These are phyloP conservation scores for Cladosporium velox DNA, from an alignment of 2,329 filamentous ascomycete genomes.

Conservation along the genomic window DNA sequence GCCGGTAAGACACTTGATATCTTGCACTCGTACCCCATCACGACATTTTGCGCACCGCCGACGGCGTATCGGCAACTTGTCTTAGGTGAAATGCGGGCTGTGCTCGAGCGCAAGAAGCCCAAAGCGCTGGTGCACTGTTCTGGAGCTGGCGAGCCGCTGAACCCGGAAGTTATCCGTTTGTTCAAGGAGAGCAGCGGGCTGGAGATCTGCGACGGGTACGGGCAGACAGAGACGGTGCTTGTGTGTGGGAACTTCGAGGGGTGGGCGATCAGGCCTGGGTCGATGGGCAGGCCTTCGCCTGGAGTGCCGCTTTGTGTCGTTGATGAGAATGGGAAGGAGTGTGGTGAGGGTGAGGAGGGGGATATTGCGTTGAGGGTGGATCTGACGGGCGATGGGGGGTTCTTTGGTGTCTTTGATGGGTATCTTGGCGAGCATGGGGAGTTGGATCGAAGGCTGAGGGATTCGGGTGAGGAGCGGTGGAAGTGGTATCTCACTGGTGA, in stretches of 20 bases:
- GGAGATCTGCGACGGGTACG: slow-evolving; percentile 45
- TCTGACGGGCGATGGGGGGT: slow-evolving; percentile 25
- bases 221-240: slow-evolving; percentile 45
- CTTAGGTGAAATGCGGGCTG: slow-evolving; percentile 35
- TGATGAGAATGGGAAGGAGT: slow-evolving; percentile 36
- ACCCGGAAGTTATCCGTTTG: slow-evolving; percentile 42
- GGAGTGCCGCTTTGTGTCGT: slow-evolving; percentile 42
- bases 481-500: slow-evolving; percentile 44
- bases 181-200: slow-evolving; percentile 41
- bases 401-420: slow-evolving; percentile 35
- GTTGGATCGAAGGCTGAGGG: slow-evolving; percentile 27
- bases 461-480: slow-evolving; percentile 5
- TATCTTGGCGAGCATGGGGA: slow-evolving; percentile 32
- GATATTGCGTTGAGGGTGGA: slow-evolving; percentile 40
- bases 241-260: slow-evolving; percentile 44
- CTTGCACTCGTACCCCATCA: slow-evolving; percentile 43
- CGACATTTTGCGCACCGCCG: slow-evolving; percentile 45
- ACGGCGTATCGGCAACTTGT: slow-evolving; percentile 46
- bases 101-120: slow-evolving; percentile 35
- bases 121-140: slow-evolving; percentile 40
- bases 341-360: slow-evolving; percentile 37
- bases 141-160: slow-evolving; percentile 44
- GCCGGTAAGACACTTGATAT: slow-evolving; percentile 36
- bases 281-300: slow-evolving; percentile 44
- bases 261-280: slow-evolving; percentile 39